Base-by-base conservation (phyloP, 73 alveolate genomes). In the Tetrahymena thermophila region DNA sequence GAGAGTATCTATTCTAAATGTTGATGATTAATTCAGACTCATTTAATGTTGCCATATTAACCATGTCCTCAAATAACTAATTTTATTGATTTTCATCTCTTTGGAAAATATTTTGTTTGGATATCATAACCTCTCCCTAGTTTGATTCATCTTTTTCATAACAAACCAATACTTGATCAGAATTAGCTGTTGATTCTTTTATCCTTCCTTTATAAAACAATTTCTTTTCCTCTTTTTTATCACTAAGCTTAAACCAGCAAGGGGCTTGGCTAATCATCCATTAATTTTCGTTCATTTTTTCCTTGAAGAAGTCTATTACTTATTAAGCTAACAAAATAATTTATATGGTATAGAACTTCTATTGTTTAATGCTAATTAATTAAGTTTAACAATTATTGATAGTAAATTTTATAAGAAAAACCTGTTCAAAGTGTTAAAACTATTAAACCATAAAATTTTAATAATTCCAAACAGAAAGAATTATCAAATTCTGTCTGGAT, bases 1-100 rank as follows among this genome's bases (percentile, higher is more conserved):
- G 42, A 25, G 94, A 85, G 96, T 98, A 99, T 96, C 99, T 93
- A 93, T 96, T 97, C 94, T 96, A 95, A 25, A 99, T 94, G 94
- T 99, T 99, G 84, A 96, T 84, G 38, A 99, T 96, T 93, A 99
- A 96, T 50, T 98, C 98, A 14, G 98, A 96, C 84, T 98, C 98
- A 93, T 98, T 98, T 43, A 3, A 98, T 96, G 43, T 97, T 97
- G 95, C 97, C 96, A 97, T 96, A 37, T 97, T 98, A 55, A 97
- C 97, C 99, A 97, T 97, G 85, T 97, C 99, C n/a, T 97, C 96
- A 35, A 97, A 93, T 25, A 11, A 23, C 31, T 71, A 71, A 71
- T 25, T 71, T 71, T 71, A 8, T 25, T 71, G n/a, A 31, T 71
- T 71, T 31, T 71, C 89, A 71, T 71, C 89, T 31, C 89, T 17